Evolutionary conservation across 352 stramenopile genomes (phyloP).

Genomic region (Phytophthora ohioensis): DNA sequence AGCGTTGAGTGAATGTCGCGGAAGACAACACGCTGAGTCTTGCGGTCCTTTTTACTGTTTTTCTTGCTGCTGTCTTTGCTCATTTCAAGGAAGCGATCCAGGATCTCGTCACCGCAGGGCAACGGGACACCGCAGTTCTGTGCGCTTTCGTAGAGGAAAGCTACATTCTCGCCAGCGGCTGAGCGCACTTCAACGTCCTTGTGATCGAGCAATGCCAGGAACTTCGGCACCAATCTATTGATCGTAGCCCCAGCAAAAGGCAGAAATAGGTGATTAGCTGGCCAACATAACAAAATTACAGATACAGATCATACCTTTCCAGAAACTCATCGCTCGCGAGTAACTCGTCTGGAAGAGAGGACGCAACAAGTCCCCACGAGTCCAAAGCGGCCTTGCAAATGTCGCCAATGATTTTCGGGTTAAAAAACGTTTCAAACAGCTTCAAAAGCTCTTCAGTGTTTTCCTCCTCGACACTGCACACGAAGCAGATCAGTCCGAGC

Average conservation of each 20-base stretch:
- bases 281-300: neutral
- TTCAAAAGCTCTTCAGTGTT: conserved; percentile 73
- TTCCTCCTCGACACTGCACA: conserved; percentile 83
- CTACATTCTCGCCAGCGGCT: conserved; percentile 86
- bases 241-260: neutral
- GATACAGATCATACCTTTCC: conserved; percentile 52
- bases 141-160: conserved; percentile 78
- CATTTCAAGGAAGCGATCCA: conserved; percentile 77
- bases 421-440: conserved; percentile 75
- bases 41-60: conserved; percentile 91
- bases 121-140: conserved; percentile 58
- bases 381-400: conserved; percentile 76
- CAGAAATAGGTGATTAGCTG: conserved; percentile 4
- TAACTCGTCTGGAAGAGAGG: conserved; percentile 61
- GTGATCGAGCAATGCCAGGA: conserved; percentile 79
- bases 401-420: conserved; percentile 65
- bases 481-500: conserved; percentile 78
- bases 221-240: conserved; percentile 69
- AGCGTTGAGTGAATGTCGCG: conserved; percentile 86
- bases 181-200: conserved; percentile 84
- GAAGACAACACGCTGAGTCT: conserved; percentile 86
- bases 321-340: conserved; percentile 62
- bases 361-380: conserved; percentile 80
- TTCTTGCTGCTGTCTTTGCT: conserved; percentile 92
- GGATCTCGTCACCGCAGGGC: conserved; percentile 71